Percentiles rank a stretch among this genome's conserved stretches.
Conservation (phyloP, 2,329 filamentous ascomycete genomes). For the Pseudogymnoascus sp. region DNA sequence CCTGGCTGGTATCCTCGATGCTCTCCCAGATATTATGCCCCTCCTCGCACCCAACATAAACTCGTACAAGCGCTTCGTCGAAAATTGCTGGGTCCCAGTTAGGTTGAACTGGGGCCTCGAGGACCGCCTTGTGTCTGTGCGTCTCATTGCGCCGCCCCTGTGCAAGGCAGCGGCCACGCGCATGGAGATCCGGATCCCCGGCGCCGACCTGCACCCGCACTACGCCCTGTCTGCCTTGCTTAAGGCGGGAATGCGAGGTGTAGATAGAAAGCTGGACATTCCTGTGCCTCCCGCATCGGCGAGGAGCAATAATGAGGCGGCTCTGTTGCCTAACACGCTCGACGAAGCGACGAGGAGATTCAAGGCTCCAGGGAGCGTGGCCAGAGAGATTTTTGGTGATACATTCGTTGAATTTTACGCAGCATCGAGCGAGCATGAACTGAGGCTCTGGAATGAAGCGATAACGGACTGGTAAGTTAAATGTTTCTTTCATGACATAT, state of each 20-base stretch:
- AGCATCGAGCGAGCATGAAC: slow-evolving; percentile 88
- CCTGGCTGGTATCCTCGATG: slow-evolving; percentile 79
- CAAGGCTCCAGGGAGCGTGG: slow-evolving; percentile 67
- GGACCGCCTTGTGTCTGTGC: slow-evolving; percentile 83
- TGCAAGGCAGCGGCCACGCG: slow-evolving; percentile 76
- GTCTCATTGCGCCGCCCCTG: slow-evolving; percentile 81
- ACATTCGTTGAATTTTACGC: slow-evolving; percentile 93
- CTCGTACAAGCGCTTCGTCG: slow-evolving; percentile 94
- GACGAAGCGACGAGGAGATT: slow-evolving; percentile 79
- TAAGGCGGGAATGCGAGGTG: slow-evolving; percentile 78
- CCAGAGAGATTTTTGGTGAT: slow-evolving; percentile 88
- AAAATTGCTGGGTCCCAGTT: slow-evolving; percentile 98
- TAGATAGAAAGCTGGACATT: slow-evolving; percentile 85
- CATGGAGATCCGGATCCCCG: slow-evolving; percentile 85
- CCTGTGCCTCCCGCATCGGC: slow-evolving; percentile 74
- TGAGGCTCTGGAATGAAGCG: slow-evolving; percentile 85
- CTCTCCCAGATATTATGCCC: slow-evolving; percentile 91
- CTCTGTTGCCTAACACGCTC: slow-evolving; percentile 72
- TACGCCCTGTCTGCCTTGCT: slow-evolving; percentile 81
- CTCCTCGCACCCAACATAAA: slow-evolving; percentile 90
- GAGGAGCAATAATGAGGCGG: slow-evolving; percentile 66
- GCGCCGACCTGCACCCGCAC: slow-evolving; percentile 91
- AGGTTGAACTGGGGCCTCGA: slow-evolving; percentile 96
- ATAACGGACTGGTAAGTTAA: slow-evolving; percentile 84
- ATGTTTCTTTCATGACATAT: neutral